Evolutionary conservation across 495 filamentous ascomycete genomes (phyloP), one percentile per base, ranked within the genome.

Genomic region (Xylaria castorea): DNA sequence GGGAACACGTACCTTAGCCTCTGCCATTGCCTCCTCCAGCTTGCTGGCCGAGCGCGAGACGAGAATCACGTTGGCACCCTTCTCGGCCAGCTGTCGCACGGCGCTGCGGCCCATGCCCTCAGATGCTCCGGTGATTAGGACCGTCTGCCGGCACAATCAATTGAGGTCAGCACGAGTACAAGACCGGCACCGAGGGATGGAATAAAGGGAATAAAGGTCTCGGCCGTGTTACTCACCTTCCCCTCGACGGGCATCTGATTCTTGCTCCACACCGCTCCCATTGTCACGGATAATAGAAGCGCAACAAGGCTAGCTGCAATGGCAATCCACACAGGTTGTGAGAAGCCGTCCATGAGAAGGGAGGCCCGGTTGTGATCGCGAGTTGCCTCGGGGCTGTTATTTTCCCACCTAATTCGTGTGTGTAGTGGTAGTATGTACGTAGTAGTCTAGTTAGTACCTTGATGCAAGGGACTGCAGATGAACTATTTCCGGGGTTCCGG

Each of bases 61-160:
- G 69, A 99, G 89, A 71, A 95, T 89, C 20, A 99, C 81, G 79
- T 93, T 92, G 63, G 97, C 97, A 73, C 96, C 96, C 85, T 93
- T 96, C 67, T 83, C 81, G 5, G 96, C 88, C 25, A 98, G 87
- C 68, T 93, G 87, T 27, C 87, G 84, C 5, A 90, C 95, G 22
- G 91, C 88, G 71, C 87, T 88, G 76, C 87, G 88, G 73, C 96
- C 96, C 92, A 97, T 93, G 63, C 96, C 96, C 78, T 97, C 92
- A 1, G 97, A 98, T 66, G 90, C 95, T 50, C 96, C 96, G 16
- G 96, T 99, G 67, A 99, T 85, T 30, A 98, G 82, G 70, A 96
- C 87, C 6, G 93, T 96, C 93, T 95, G 70, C 11, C 62, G 22
- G 60, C 38, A 58, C 32, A n/a, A 68, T 68, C 32, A n/a, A 68